phyloP scores from a whole-genome alignment of 768 basidiomycete genomes.

The Dendrothele bispora region DNA sequence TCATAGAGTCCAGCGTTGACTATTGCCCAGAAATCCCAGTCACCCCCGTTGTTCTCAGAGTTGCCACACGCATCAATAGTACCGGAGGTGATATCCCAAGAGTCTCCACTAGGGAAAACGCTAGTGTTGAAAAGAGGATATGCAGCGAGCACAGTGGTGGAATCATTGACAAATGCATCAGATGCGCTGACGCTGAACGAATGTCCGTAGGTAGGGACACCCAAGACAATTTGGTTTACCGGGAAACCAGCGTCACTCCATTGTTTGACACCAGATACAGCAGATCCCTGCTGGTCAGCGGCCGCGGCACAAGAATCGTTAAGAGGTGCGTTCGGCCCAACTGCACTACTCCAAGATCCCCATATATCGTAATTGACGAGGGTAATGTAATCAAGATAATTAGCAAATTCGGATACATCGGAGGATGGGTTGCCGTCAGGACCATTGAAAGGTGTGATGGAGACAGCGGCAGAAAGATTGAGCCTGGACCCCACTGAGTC shows the following conservation, averaged over 20 bases:
- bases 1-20: conserved; percentile 55
- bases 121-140: conserved; percentile 55
- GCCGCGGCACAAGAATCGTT: conserved; percentile 70
- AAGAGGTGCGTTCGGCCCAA: conserved; percentile 88
- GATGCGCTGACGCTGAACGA: conserved; percentile 55
- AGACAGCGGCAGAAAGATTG: conserved; percentile 53
- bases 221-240: conserved; percentile 66
- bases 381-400: conserved; percentile 54
- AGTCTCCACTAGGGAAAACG: conserved; percentile 54
- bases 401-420: conserved; percentile 69
- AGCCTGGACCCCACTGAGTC: conserved; percentile 52
- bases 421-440: conserved; percentile 53
- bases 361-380: conserved; percentile 76
- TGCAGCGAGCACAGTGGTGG: conserved; percentile 36
- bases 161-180: conserved; percentile 44
- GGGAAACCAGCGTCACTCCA: conserved; percentile 85
- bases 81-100: conserved; percentile 57
- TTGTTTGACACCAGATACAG: conserved; percentile 61
- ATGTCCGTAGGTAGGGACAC: conserved; percentile 84
- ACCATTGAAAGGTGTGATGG: conserved; percentile 38
- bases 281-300: conserved; percentile 67
- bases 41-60: conserved; percentile 46
- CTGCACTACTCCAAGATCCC: conserved; percentile 58
- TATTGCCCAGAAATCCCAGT: conserved; percentile 66
- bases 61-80: conserved; percentile 58